Evolutionary conservation across 805 yeast genomes (phyloP), one percentile per base, ranked within the genome.

Genomic region (Debaryomyces prosopidis): DNA sequence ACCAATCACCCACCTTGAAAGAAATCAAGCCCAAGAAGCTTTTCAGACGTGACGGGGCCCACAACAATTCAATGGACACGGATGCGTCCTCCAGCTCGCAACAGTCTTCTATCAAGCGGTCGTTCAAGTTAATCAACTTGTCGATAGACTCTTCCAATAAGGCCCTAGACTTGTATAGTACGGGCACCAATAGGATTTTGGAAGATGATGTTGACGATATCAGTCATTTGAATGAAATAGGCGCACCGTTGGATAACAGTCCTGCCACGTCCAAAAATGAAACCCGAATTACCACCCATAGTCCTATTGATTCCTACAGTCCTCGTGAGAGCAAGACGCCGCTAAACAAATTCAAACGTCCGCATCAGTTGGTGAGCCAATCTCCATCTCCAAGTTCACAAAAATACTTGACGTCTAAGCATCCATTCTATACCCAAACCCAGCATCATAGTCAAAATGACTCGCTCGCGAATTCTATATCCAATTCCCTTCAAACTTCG

Each of bases 341-440:
- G 42, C 42, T 44, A 20, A 68, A 66, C 47, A 71, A 69, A 48
- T 72, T 69, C 55, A 72, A 72, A 47, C 57, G 77, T 28, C 77
- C 77, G 1, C 77, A 71, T 51, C 64, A 66, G 44, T 57, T 72
- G 40, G 68, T 72, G 17, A 69, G 75, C 47, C 75, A 72, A 49
- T 63, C 71, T 14, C 77, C 77, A 4, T 69, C 75, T 11, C 76
- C 75, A 4, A 57, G 66, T 19, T 51, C 62, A 19, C 52, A 45
- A 38, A 49, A 50, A 40, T n/a, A 41, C 15, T 38, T 44, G 34
- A 14, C 52, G 17, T 36, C 50, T 20, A 47, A 40, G 36, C 27
- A 44, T 10, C 17, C 37, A 16, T 28, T 38, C 12, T 33, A 42
- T n/a, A 12, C 14, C 5, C 33, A 30, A 30, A 7, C 6, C 9